Conservation (phyloP, 768 basidiomycete species). For the Suillus ampliporus region DNA sequence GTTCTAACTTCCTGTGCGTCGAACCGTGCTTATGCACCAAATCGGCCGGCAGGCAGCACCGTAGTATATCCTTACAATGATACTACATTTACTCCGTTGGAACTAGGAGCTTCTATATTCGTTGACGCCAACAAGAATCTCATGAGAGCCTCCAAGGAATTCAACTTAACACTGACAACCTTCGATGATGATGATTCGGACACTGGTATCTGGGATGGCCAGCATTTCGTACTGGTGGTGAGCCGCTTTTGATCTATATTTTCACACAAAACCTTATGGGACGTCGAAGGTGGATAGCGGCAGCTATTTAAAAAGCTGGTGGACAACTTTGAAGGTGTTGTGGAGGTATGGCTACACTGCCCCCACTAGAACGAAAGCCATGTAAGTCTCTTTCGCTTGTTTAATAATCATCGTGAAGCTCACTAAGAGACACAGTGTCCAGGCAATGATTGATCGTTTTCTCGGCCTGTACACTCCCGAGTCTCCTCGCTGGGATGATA, state of each 20-base stretch:
- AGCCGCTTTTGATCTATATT: constrained; percentile 24
- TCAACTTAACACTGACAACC: constrained; percentile 64
- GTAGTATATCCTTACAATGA: constrained; percentile 75
- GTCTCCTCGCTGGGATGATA: constrained; percentile 65
- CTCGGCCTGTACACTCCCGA: constrained; percentile 58
- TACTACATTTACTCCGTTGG: constrained; percentile 62
- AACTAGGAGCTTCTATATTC: constrained; percentile 91
- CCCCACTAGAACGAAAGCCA: constrained; percentile 58
- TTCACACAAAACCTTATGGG: constrained; percentile 3
- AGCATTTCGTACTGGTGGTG: constrained; percentile 69
- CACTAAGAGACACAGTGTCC: constrained; percentile 49
- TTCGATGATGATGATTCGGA: constrained; percentile 54
- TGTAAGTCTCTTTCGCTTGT: constrained; percentile 45
- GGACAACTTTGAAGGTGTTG: constrained; percentile 73
- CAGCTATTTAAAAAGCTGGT: constrained; percentile 52
- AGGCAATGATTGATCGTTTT: constrained; percentile 56
- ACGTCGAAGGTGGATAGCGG: constrained; percentile 48
- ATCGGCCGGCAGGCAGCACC: constrained; percentile 64
- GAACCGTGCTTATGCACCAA: constrained; percentile 11
- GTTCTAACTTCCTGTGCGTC: constrained; percentile 37
- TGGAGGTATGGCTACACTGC: constrained; percentile 78
- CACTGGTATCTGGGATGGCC: constrained; percentile 86
- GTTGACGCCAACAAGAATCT: constrained; percentile 75
- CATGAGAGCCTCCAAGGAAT: constrained; percentile 78
- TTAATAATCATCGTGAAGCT: background rate